Conservation (phyloP, 306 rosid species). For the Oxytropis ochrocephala region DNA sequence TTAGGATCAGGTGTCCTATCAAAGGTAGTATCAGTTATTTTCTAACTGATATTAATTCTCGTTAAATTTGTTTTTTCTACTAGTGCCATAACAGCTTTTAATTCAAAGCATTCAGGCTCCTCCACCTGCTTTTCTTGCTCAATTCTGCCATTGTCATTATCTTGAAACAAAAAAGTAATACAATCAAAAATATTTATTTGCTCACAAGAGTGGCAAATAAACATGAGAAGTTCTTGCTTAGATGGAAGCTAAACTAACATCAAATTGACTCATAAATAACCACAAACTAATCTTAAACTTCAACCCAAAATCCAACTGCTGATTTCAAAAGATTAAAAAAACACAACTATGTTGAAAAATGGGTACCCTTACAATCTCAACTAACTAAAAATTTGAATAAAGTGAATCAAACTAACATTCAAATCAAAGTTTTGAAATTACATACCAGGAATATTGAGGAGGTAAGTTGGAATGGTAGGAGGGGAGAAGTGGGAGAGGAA, state of each 20-base stretch:
- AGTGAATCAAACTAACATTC: not conserved
- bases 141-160: no score
- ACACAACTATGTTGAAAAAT: no score
- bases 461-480: constrained; percentile 8
- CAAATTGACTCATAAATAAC: not conserved
- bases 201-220: not conserved
- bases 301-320: not conserved
- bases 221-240: not conserved
- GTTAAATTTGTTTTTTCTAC: no score
- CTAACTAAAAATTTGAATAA: not conserved
- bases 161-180: no score
- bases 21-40: no score
- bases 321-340: not conserved
- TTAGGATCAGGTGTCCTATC: no score
- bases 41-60: no score
- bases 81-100: no score
- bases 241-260: not conserved
- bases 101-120: no score
- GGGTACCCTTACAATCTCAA: not conserved
- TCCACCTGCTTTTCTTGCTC: no score
- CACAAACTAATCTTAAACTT: not conserved
- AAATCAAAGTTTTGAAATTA: not conserved
- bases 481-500: constrained; percentile 28
- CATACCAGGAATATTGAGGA: constrained; percentile 25
- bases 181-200: no score